These are phyloP conservation scores for Parsonsia alboflavescens DNA, from an alignment of 257 asterid species.

Conservation along the genomic window DNA sequence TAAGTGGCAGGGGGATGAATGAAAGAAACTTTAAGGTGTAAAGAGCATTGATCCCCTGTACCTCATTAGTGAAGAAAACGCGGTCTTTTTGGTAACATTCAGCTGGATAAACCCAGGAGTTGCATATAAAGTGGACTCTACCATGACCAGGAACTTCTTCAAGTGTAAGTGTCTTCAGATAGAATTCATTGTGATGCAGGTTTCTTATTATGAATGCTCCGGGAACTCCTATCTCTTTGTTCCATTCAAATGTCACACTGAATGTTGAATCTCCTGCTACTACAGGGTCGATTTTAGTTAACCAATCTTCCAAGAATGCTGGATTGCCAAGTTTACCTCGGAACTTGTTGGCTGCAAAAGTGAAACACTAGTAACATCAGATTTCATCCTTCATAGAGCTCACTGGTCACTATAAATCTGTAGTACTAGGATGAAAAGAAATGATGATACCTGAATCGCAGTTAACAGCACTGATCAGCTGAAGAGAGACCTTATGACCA, in stretches of 20 bases:
- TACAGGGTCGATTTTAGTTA: slow-evolving; percentile 5
- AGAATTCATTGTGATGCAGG: slow-evolving; percentile 30
- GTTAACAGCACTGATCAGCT: slow-evolving; percentile 54
- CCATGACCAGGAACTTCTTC: slow-evolving; percentile 31
- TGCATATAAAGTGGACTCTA: slow-evolving; percentile 25
- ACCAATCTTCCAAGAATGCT: slow-evolving; percentile 34
- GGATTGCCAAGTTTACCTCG: slow-evolving; percentile 26
- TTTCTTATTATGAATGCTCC: slow-evolving; percentile 33
- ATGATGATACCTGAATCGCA: slow-evolving; percentile 35
- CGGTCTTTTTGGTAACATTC: slow-evolving; percentile 26
- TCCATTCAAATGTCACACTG: slow-evolving; percentile 26
- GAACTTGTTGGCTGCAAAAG: slow-evolving; percentile 13
- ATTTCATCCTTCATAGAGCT: no score
- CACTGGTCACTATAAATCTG: no score
- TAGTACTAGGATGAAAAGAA: background rate
- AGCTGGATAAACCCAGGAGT: slow-evolving; percentile 38
- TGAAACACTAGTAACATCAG: background rate
- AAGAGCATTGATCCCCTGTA: background rate
- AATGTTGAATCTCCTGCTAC: slow-evolving; percentile 27
- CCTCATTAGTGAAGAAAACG: slow-evolving; percentile 40
- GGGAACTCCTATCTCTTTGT: slow-evolving; percentile 29
- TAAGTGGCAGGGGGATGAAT: no score
- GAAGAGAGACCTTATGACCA: slow-evolving; percentile 56
- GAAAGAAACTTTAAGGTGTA: background rate
- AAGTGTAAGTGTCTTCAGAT: slow-evolving; percentile 32